A percentile compares a stretch with the other conserved stretches of the same genome.
Evolutionary conservation across 805 yeast species (phyloP).

Genomic region (Brettanomyces bruxellensis): DNA sequence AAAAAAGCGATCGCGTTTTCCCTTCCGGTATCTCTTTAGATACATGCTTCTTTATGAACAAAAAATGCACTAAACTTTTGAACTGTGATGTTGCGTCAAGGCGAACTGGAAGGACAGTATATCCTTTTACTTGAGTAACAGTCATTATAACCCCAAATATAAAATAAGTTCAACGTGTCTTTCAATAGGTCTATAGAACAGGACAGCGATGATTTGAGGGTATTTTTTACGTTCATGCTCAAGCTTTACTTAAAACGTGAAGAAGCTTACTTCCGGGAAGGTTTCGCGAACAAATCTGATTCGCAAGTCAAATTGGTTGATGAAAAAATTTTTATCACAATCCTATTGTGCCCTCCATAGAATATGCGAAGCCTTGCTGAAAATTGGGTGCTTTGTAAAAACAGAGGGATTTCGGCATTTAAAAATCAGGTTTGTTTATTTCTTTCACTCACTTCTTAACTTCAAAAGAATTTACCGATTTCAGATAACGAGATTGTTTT

Average conservation of each 20-base stretch:
- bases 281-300: background rate
- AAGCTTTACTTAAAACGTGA: too few relatives aligned
- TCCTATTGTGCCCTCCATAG: background rate
- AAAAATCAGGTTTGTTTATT: too few relatives aligned
- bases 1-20: constrained; percentile 53
- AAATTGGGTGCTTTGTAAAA: too few relatives aligned
- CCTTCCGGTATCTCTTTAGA: constrained; percentile 32
- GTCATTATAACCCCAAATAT: background rate
- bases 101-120: constrained; percentile 38
- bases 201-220: too few relatives aligned
- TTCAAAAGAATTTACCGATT: too few relatives aligned
- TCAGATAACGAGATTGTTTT: too few relatives aligned
- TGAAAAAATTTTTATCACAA: background rate
- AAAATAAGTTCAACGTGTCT: too few relatives aligned
- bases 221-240: too few relatives aligned
- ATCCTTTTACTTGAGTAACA: constrained; percentile 50
- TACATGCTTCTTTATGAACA: constrained; percentile 59
- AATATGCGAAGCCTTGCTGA: background rate
- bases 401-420: too few relatives aligned
- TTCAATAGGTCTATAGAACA: too few relatives aligned
- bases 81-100: constrained; percentile 22
- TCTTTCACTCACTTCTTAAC: too few relatives aligned
- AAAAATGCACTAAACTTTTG: constrained; percentile 37
- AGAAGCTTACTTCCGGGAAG: too few relatives aligned
- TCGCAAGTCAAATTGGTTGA: background rate